These are phyloP conservation scores for Rauvolfia tetraphylla DNA, from an alignment of 257 asterid species.

Conservation along the genomic window DNA sequence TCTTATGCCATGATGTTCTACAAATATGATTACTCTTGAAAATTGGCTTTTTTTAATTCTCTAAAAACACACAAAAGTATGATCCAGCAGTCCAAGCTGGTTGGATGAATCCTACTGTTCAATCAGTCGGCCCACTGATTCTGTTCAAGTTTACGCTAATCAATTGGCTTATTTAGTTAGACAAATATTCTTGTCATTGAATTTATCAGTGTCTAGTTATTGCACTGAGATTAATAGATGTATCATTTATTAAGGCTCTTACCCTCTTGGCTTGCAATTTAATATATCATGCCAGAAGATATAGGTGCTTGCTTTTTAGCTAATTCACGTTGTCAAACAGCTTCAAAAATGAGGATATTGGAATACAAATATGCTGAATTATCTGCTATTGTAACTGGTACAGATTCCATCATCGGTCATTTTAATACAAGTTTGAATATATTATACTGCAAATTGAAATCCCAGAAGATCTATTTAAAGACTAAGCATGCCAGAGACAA, in stretches of 20 bases:
- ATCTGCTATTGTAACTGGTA: no score
- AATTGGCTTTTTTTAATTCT: neutral
- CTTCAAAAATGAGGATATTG: neutral
- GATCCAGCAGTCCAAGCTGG: neutral
- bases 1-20: neutral
- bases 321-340: neutral
- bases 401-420: no score
- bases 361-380: no score
- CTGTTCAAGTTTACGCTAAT: neutral
- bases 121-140: neutral
- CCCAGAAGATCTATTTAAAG: neutral
- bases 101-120: neutral
- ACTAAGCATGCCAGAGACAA: neutral
- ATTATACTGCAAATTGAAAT: neutral
- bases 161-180: neutral
- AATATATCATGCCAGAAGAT: neutral
- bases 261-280: neutral
- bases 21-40: neutral
- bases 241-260: neutral
- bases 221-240: neutral
- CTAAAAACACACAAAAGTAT: no score
- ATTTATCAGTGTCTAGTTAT: neutral
- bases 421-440: no score
- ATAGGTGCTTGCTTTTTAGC: neutral
- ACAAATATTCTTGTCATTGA: neutral